Percentiles rank a stretch among this genome's conserved stretches.
Evolutionary conservation across 306 rosid species (phyloP).

Genomic region (Prinsepia uniflora): DNA sequence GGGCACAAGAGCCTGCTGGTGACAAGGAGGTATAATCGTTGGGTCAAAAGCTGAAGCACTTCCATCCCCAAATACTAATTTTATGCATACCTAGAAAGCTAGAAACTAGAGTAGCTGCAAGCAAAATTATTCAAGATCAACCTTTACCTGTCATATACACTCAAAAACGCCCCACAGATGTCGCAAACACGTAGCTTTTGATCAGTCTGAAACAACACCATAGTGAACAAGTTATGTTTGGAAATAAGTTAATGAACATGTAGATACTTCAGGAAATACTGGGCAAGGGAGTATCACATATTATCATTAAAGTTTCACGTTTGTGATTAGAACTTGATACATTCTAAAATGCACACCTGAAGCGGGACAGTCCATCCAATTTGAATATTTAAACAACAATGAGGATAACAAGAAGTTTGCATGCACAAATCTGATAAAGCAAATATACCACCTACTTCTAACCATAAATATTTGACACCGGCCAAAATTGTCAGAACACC

Average conservation of each 20-base stretch:
- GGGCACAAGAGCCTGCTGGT: constrained; percentile 99
- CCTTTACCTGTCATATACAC: constrained; percentile 95
- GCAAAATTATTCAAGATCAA: constrained; percentile 11
- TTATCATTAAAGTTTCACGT: neutral
- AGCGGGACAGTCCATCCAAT: neutral
- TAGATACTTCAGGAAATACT: neutral
- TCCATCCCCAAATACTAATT: constrained; percentile 78
- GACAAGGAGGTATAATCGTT: constrained; percentile 98
- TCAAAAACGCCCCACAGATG: constrained; percentile 98
- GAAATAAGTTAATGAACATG: constrained; percentile 8
- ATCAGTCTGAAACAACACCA: constrained; percentile 76
- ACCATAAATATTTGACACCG: neutral
- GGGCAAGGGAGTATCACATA: neutral
- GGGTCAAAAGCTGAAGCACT: constrained; percentile 99
- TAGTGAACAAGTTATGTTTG: constrained; percentile 21
- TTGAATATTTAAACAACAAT: neutral
- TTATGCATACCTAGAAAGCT: constrained; percentile 48
- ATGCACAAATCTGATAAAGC: neutral
- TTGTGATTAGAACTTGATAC: no score
- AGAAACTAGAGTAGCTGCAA: constrained; percentile 21
- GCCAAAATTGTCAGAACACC: neutral
- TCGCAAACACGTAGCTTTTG: constrained; percentile 98
- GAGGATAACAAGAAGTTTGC: neutral
- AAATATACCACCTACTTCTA: neutral
- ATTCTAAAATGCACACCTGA: neutral